phyloP scores from a whole-genome alignment of 129 eudicot genomes.

The Artemisia argyi region DNA sequence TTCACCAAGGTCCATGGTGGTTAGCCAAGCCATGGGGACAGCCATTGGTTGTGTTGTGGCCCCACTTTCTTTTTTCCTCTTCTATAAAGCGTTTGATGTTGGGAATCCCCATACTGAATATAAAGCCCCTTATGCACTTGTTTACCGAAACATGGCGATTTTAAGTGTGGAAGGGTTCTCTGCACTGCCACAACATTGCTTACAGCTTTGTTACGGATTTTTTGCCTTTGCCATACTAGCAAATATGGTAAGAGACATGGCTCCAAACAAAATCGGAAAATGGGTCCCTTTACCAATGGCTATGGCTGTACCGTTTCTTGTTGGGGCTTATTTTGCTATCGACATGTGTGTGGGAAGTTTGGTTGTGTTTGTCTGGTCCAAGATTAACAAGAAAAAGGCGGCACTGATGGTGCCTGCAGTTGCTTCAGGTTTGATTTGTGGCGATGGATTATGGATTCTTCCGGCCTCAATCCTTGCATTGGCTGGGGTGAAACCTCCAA shows the following conservation, averaged over 20 bases:
- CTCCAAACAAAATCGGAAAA: constrained; percentile 39
- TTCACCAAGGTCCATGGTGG: constrained; percentile 81
- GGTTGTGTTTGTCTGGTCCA: constrained; percentile 71
- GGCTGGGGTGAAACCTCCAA: constrained; percentile 67
- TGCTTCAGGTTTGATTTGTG: constrained; percentile 90
- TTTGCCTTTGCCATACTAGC: constrained; percentile 68
- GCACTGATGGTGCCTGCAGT: constrained; percentile 78
- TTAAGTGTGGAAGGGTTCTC: no score
- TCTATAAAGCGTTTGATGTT: no score
- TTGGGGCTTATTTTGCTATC: constrained; percentile 85
- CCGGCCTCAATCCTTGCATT: constrained; percentile 80
- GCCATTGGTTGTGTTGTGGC: constrained; percentile 60
- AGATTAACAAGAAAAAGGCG: constrained; percentile 55
- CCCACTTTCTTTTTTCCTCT: no score
- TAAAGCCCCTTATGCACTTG: no score
- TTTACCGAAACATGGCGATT: no score
- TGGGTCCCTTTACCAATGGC: constrained; percentile 96
- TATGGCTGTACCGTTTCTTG: constrained; percentile 93
- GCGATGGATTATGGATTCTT: constrained; percentile 88
- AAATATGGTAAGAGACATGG: constrained; percentile 56
- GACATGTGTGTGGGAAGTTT: constrained; percentile 90
- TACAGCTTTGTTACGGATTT: constrained; percentile 48
- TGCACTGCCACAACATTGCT: no score
- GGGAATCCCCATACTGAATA: no score
- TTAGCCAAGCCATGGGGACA: constrained; percentile 86